Evolutionary conservation across 768 basidiomycete genomes (phyloP).

Genomic region (Podaxis rugospora): DNA sequence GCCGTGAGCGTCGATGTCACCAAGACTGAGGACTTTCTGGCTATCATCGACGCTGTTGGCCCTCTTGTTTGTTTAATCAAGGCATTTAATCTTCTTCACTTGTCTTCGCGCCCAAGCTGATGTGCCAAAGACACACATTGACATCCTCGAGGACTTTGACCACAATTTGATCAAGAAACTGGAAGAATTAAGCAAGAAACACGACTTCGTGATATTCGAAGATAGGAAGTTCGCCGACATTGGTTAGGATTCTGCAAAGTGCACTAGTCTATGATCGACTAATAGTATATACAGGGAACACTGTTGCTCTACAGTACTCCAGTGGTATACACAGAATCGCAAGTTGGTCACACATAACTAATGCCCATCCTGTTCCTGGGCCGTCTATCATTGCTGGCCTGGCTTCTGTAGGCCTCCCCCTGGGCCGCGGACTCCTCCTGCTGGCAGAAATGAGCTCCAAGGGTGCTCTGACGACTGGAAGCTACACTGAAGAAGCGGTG

Average conservation of each 20-base stretch:
- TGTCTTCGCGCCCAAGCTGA: constrained; percentile 19
- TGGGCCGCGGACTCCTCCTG: constrained; percentile 82
- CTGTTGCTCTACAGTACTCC: constrained; percentile 92
- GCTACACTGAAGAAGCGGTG: constrained; percentile 81
- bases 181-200: constrained; percentile 63
- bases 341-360: constrained; percentile 94
- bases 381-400: constrained; percentile 92
- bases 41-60: constrained; percentile 85
- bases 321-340: constrained; percentile 91
- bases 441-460: constrained; percentile 96
- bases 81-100: constrained; percentile 40
- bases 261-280: not conserved
- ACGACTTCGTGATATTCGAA: constrained; percentile 96
- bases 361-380: constrained; percentile 96
- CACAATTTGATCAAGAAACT: constrained; percentile 63
- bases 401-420: constrained; percentile 76
- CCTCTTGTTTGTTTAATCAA: constrained; percentile 92
- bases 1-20: constrained; percentile 97
- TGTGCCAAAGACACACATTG: constrained; percentile 82
- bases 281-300: constrained; percentile 68
- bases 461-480: constrained; percentile 77
- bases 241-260: constrained; percentile 44
- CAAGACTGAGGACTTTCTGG: constrained; percentile 68
- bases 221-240: constrained; percentile 99
- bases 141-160: constrained; percentile 92